phyloP scores from a whole-genome alignment of 2,329 filamentous ascomycete genomes.

The Claviceps paspali region DNA sequence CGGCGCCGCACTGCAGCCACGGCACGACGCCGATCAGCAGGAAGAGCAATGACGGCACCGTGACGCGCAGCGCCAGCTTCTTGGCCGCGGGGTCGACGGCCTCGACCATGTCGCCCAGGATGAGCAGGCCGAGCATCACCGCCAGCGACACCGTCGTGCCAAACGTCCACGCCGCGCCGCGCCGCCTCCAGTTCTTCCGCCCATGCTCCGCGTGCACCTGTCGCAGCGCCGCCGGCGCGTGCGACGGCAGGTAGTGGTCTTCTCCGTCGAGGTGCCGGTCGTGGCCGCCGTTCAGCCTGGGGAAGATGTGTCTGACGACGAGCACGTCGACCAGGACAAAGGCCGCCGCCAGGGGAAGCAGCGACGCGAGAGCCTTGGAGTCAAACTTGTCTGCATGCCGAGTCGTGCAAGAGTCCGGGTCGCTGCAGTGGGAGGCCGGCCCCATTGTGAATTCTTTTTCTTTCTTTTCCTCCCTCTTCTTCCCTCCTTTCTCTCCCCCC shows the following conservation, averaged over 20 bases:
- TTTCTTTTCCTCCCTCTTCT: no score
- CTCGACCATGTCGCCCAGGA: constrained; percentile 72
- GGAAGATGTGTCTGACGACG: constrained; percentile 55
- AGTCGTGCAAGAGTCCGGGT: constrained; percentile 40
- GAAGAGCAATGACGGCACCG: constrained; percentile 55
- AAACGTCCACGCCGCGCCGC: constrained; percentile 50
- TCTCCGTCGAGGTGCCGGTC: constrained; percentile 35
- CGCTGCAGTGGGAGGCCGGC: constrained; percentile 33
- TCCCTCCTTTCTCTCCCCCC: no score
- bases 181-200: constrained; percentile 32
- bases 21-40: constrained; percentile 63
- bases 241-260: constrained; percentile 45
- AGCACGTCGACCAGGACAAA: constrained; percentile 48
- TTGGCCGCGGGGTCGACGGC: constrained; percentile 53
- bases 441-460: constrained; percentile 19
- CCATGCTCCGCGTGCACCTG: constrained; percentile 45
- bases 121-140: constrained; percentile 62
- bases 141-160: constrained; percentile 63
- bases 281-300: constrained; percentile 46
- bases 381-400: constrained; percentile 24
- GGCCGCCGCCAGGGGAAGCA: constrained; percentile 56
- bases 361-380: constrained; percentile 37
- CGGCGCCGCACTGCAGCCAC: constrained; percentile 59
- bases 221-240: constrained; percentile 43
- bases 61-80: constrained; percentile 50